Evolutionary conservation across 495 filamentous ascomycete species (phyloP).

Genomic region (Articulospora tetracladia): DNA sequence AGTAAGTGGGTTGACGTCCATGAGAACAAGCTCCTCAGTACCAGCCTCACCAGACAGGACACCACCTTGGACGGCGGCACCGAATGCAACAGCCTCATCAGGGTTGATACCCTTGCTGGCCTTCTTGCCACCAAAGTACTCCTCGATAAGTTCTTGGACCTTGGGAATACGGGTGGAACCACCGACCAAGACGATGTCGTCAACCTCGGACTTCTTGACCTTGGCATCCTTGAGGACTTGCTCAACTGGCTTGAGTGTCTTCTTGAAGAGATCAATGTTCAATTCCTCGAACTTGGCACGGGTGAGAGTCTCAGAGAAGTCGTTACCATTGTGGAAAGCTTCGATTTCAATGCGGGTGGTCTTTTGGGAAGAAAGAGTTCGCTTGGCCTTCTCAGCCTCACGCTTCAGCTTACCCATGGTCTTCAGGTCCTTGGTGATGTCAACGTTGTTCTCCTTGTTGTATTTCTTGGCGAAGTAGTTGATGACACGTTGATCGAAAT

Average conservation of each 20-base stretch:
- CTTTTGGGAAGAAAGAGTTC: constrained; percentile 97
- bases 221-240: constrained; percentile 93
- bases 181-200: constrained; percentile 89
- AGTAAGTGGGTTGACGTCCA: constrained; percentile 98
- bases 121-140: constrained; percentile 92
- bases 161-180: constrained; percentile 97
- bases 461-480: constrained; percentile 96
- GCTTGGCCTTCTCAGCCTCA: constrained; percentile 99
- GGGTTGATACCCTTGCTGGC: constrained; percentile 98
- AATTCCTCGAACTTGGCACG: constrained; percentile 99
- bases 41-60: constrained; percentile 84
- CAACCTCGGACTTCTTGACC: constrained; percentile 80
- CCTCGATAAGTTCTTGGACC: constrained; percentile 90
- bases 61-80: constrained; percentile 96
- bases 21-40: constrained; percentile 76
- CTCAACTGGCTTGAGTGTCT: constrained; percentile 97
- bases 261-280: constrained; percentile 98
- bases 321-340: constrained; percentile 92
- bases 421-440: constrained; percentile 94
- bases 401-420: constrained; percentile 99
- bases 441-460: constrained; percentile 96
- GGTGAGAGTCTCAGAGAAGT: constrained; percentile 98
- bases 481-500: constrained; percentile 98
- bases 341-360: constrained; percentile 98
- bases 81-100: constrained; percentile 96